Base-by-base conservation (phyloP, 176 grass and related monocot genomes). In the Carex littledalei region DNA sequence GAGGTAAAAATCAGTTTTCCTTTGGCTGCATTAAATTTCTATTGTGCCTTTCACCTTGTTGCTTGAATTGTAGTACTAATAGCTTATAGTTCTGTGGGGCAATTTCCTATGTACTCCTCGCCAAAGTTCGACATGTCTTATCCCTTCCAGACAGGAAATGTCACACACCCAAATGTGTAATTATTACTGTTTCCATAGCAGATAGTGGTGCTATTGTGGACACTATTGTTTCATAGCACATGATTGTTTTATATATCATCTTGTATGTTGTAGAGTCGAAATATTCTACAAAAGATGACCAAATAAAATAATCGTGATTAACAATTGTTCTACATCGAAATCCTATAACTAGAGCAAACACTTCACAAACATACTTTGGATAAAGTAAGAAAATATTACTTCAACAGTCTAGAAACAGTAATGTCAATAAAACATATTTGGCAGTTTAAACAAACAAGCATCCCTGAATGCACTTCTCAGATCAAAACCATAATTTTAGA, bases 1-100 rank as follows among this genome's bases (percentile, higher is more conserved):
- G 92, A 98, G 95, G 95, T 98, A 95, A 32, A 71, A 32, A 71
- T 84, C 16, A 35, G 8, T 79, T 78, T 14, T 41, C 20, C 34
- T 64, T 54, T 86, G 12, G 13, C 59, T 78, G 41, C 55, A 16
- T 62, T 47, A 64, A 55, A 21, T 22, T 32, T 37, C 32, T 54
- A 20, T 21, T 81, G 55, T 77, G 21, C 14, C 41, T n/a, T 77
- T 21, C 49, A 16, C 24, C 49, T 77, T 77, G 22, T 77, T 76
- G 32, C 53, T 55, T 55, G 73, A 55, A 77, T 77, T 29, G 3
- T 55, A 77, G 49, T 77, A n/a, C n/a, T n/a, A 31, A 77, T 24
- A 13, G 1, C 24, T 53, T 8, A 32, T 76, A 54, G 72, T 76
- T 76, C 12, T 76, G 29, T 53, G 49, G 49, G 21, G 47, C 49